Percentiles rank a stretch among this genome's conserved stretches.
Evolutionary conservation across 2,329 filamentous ascomycete species (phyloP).

Genomic region (Penicillium aurantiogriseum): DNA sequence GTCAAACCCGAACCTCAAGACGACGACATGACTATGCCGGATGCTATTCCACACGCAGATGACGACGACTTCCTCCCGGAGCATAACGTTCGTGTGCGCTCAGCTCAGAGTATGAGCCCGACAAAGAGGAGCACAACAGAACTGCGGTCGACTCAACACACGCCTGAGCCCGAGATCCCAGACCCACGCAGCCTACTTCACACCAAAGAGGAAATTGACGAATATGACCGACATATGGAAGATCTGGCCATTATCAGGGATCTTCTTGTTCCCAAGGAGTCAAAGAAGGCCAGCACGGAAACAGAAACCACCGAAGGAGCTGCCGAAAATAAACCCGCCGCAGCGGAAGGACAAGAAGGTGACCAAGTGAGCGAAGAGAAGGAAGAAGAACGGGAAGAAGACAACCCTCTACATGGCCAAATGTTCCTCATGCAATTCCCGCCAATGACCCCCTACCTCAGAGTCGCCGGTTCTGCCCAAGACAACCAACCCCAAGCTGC

Average conservation of each 20-base stretch:
- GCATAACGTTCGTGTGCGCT: constrained; percentile 37
- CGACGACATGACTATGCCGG: constrained; percentile 40
- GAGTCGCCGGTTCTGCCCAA: constrained; percentile 33
- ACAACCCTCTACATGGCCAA: constrained; percentile 49
- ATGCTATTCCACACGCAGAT: constrained; percentile 31
- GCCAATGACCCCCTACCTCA: constrained; percentile 59
- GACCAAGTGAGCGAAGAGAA: constrained; percentile 17
- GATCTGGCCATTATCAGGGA: constrained; percentile 43
- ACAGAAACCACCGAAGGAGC: constrained; percentile 7
- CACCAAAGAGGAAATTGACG: constrained; percentile 43
- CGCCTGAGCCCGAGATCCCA: constrained; percentile 22
- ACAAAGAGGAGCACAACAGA: constrained; percentile 22
- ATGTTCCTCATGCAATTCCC: constrained; percentile 66
- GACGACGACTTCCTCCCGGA: constrained; percentile 38
- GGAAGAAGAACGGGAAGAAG: constrained; percentile 20
- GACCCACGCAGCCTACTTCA: constrained; percentile 37
- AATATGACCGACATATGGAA: constrained; percentile 42
- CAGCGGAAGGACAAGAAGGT: constrained; percentile 14
- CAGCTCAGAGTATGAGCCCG: constrained; percentile 8
- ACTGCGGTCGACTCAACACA: constrained; percentile 12
- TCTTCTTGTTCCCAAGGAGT: constrained; percentile 31
- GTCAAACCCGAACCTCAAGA: constrained; percentile 58
- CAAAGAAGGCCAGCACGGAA: constrained; percentile 15
- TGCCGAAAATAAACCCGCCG: constrained; percentile 15
- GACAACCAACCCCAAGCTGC: background rate